These are phyloP conservation scores for Gastrolobium bilobum DNA, from an alignment of 306 rosid species.

Conservation along the genomic window DNA sequence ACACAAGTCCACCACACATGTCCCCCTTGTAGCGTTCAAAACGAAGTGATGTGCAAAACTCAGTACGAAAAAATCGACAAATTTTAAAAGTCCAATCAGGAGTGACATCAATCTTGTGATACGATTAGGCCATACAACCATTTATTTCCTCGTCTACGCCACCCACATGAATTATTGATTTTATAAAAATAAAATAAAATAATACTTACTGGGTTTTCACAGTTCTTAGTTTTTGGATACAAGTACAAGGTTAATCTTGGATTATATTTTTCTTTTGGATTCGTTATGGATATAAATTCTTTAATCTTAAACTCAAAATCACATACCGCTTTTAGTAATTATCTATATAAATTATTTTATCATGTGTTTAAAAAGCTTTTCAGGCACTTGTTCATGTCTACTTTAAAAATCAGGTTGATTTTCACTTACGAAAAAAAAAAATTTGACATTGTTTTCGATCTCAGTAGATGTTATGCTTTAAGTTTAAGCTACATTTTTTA, in stretches of 20 bases:
- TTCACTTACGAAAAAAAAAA: too few relatives aligned
- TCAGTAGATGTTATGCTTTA: neutral
- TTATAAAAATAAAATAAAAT: too few relatives aligned
- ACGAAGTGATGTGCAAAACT: neutral
- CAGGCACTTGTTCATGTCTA: neutral
- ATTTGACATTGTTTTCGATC: neutral
- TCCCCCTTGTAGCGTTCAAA: neutral
- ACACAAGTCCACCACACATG: neutral
- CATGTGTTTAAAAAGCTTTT: neutral
- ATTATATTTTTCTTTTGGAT: neutral
- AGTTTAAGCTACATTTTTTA: conserved; percentile 4
- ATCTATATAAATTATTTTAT: neutral
- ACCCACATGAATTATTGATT: neutral
- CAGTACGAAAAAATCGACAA: conserved; percentile 32
- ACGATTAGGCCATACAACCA: neutral
- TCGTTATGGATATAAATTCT: neutral
- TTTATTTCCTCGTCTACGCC: conserved; percentile 2
- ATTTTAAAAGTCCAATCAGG: neutral
- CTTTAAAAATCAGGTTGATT: neutral
- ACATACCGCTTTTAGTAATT: neutral
- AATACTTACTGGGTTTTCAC: too few relatives aligned
- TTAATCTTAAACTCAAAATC: neutral
- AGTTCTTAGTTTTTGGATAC: too few relatives aligned
- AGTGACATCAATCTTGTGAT: neutral
- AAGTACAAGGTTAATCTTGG: too few relatives aligned